Evolutionary conservation across 2,329 filamentous ascomycete genomes (phyloP).

Genomic region (Chrysoporthe cubensis): DNA sequence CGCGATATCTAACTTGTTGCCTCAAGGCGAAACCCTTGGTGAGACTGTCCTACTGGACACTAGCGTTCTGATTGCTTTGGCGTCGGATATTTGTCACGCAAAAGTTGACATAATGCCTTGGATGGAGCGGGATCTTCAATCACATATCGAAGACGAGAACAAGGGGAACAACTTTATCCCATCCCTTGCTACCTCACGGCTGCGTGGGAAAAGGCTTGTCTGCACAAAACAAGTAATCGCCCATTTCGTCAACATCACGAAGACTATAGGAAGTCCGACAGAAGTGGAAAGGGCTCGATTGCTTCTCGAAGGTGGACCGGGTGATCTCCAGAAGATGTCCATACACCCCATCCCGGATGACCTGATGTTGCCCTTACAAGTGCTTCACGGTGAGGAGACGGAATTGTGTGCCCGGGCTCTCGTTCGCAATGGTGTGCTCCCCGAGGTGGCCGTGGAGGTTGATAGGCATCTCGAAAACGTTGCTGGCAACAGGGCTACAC

Average conservation of each 20-base stretch:
- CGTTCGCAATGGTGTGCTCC: slow-evolving; percentile 17
- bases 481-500: slow-evolving; percentile 20
- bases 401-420: slow-evolving; percentile 1
- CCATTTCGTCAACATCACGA: slow-evolving; percentile 69
- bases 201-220: slow-evolving; percentile 60
- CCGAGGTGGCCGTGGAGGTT: slow-evolving; percentile 18
- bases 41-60: slow-evolving; percentile 63
- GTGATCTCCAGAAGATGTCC: slow-evolving; percentile 21
- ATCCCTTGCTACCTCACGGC: slow-evolving; percentile 62
- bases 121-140: slow-evolving; percentile 61
- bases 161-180: slow-evolving; percentile 61
- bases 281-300: slow-evolving; percentile 64
- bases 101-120: slow-evolving; percentile 41
- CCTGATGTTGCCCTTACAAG: slow-evolving; percentile 23
- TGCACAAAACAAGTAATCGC: slow-evolving; percentile 68
- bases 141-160: slow-evolving; percentile 67
- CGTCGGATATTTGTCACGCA: slow-evolving; percentile 72
- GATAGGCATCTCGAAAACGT: slow-evolving; percentile 20
- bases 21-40: slow-evolving; percentile 29
- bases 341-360: slow-evolving; percentile 21
- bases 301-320: slow-evolving; percentile 47
- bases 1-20: slow-evolving; percentile 33
- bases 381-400: neutral
- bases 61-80: slow-evolving; percentile 72
- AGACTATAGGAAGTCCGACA: slow-evolving; percentile 63